phyloP scores from a whole-genome alignment of 2,329 filamentous ascomycete species.

The Talaromyces sp. region DNA sequence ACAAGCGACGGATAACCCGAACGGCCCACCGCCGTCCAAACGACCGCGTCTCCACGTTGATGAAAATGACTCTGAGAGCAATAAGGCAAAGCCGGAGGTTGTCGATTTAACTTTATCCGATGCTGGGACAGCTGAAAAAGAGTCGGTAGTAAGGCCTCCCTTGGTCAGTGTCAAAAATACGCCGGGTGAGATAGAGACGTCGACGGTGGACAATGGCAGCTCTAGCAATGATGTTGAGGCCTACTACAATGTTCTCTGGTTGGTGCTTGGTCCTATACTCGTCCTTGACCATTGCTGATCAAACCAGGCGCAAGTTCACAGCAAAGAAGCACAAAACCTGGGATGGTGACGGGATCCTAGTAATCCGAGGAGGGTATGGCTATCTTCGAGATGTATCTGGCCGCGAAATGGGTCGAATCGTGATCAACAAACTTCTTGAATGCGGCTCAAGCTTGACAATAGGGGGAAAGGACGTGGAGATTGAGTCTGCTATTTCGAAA shows the following conservation, averaged over 20 bases:
- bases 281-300: not conserved
- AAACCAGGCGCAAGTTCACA: conserved; percentile 59
- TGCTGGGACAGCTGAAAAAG: conserved; percentile 12
- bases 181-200: conserved; percentile 13
- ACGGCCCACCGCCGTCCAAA: conserved; percentile 27
- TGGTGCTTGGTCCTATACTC: conserved; percentile 13
- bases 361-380: conserved; percentile 53
- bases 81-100: not conserved
- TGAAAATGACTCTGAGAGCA: conserved; percentile 14
- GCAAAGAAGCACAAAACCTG: conserved; percentile 72
- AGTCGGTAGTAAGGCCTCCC: conserved; percentile 24
- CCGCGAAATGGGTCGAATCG: conserved; percentile 56
- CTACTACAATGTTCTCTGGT: conserved; percentile 48
- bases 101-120: not conserved
- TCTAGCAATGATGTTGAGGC: conserved; percentile 24
- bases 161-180: conserved; percentile 29
- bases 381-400: conserved; percentile 59
- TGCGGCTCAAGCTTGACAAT: conserved; percentile 58
- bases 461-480: conserved; percentile 63
- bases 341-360: conserved; percentile 66
- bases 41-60: conserved; percentile 32
- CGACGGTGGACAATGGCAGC: conserved; percentile 9
- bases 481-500: conserved; percentile 58
- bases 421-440: conserved; percentile 53
- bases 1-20: not conserved